Base-by-base conservation (phyloP, 805 yeast species). In the Cyberlindnera xylosilytica region DNA sequence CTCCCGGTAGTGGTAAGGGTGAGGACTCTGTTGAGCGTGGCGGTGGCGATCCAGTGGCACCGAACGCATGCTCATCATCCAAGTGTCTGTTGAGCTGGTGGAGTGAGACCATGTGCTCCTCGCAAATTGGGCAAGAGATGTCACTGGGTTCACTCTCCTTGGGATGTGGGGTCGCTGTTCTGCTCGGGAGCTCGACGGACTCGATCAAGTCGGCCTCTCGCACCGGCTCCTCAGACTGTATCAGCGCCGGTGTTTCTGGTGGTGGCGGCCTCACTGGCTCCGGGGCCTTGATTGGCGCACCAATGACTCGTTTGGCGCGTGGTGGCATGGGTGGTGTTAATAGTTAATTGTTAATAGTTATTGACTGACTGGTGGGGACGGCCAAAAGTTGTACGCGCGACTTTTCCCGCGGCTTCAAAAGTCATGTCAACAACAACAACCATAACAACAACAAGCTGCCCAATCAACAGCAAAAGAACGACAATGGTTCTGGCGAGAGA, bases 111-210 rank as follows among this genome's bases (percentile, higher is more conserved):
- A 83, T 79, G 2, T 61, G 37, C 44, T 79, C 83, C 12, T 66
- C 61, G 56, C 96, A 87, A 1, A 87, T 81, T 1, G 96, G 95
- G 54, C 96, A 87, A 15, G 39, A 24, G 13, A 58, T 38, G 3
- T 44, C 39, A 7, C 20, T 38, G 9, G 9, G 20, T 7, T 12
- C n/a, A 7, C 28, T n/a, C 16, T 29, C 33, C 11, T 33, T 32
- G n/a, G 20, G 26, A 4, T 47, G 45, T 26, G 27, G 37, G 7
- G 35, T 31, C 19, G 31, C 34, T 4, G 32, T 10, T 19, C 34
- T 36, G 8, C 28, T 11, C 6, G 19, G 20, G 5, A 34, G 34
- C 31, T 46, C 49, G 6, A 46, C 36, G 12, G 50, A 39, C 36
- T 44, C 52, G 9, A 48, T 47, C n/a, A 44, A 34, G 19, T 50